Conservation (phyloP, 2,329 filamentous ascomycete genomes). For the Trichoderma cornu-damae region DNA sequence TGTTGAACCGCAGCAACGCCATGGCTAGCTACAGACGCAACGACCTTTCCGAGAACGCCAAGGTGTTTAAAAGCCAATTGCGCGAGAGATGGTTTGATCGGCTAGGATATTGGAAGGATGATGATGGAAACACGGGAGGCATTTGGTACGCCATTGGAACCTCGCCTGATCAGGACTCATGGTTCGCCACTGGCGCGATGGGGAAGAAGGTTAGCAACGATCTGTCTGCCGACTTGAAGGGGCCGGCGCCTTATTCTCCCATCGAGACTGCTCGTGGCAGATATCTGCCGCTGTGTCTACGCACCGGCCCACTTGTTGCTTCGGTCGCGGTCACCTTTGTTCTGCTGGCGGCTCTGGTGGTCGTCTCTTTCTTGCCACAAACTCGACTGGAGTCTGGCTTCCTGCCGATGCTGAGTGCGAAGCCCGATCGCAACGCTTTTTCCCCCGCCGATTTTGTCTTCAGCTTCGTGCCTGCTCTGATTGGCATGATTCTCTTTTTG, state of each 20-base stretch:
- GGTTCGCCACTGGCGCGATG: constrained; percentile 25
- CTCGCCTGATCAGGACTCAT: constrained; percentile 27
- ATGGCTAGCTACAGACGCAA: constrained; percentile 68
- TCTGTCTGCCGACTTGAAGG: constrained; percentile 30
- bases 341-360: constrained; percentile 64
- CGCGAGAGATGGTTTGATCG: constrained; percentile 58
- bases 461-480: constrained; percentile 63
- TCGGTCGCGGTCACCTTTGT: constrained; percentile 57
- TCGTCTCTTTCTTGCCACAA: constrained; percentile 71
- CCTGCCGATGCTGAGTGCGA: constrained; percentile 58
- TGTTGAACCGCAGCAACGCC: constrained; percentile 76
- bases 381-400: constrained; percentile 66
- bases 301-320: constrained; percentile 58
- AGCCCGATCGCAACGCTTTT: constrained; percentile 60
- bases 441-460: constrained; percentile 86
- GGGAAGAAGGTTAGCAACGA: constrained; percentile 31
- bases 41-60: constrained; percentile 45
- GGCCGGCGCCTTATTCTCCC: constrained; percentile 22
- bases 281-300: constrained; percentile 74
- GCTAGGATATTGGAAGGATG: constrained; percentile 81
- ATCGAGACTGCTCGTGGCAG: constrained; percentile 41
- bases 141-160: constrained; percentile 75
- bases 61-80: constrained; percentile 50
- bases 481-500: constrained; percentile 64
- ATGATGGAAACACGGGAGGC: constrained; percentile 55